Conservation (phyloP, 1,284 basidiomycete species). For the Vanrija pseudolonga region DNA sequence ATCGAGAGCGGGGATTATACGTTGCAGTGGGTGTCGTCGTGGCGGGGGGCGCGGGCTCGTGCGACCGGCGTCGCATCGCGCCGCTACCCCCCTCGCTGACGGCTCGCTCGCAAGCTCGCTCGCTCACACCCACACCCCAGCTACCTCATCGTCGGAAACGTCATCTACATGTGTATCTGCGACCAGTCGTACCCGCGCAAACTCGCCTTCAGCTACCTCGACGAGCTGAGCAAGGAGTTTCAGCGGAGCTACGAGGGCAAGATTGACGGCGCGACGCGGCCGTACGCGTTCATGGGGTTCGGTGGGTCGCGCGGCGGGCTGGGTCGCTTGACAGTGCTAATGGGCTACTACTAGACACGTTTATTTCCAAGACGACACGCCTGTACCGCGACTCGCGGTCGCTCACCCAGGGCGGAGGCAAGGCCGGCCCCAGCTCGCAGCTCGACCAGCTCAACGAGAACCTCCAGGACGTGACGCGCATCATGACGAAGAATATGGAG, state of each 20-base stretch:
- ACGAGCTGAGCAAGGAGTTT: conserved; percentile 96
- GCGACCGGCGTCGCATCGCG: no score
- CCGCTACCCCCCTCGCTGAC: no score
- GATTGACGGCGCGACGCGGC: conserved; percentile 77
- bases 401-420: conserved; percentile 54
- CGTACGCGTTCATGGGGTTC: conserved; percentile 94
- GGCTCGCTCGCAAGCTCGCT: not conserved
- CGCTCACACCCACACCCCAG: conserved; percentile 51
- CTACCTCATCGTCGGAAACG: conserved; percentile 89
- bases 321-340: conserved; percentile 3
- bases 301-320: conserved; percentile 56
- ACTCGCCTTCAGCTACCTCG: conserved; percentile 94
- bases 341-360: no score
- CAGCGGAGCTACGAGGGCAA: conserved; percentile 82
- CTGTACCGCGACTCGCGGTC: conserved; percentile 91
- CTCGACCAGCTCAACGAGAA: conserved; percentile 92
- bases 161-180: conserved; percentile 91
- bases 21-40: conserved; percentile 65
- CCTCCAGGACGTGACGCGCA: conserved; percentile 92
- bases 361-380: conserved; percentile 96
- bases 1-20: conserved; percentile 95
- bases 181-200: conserved; percentile 97
- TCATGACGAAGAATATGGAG: conserved; percentile 99
- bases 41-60: not conserved
- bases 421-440: conserved; percentile 47